phyloP scores from a whole-genome alignment of 2,329 filamentous ascomycete genomes.

The Neopestalotiopsis sp. region DNA sequence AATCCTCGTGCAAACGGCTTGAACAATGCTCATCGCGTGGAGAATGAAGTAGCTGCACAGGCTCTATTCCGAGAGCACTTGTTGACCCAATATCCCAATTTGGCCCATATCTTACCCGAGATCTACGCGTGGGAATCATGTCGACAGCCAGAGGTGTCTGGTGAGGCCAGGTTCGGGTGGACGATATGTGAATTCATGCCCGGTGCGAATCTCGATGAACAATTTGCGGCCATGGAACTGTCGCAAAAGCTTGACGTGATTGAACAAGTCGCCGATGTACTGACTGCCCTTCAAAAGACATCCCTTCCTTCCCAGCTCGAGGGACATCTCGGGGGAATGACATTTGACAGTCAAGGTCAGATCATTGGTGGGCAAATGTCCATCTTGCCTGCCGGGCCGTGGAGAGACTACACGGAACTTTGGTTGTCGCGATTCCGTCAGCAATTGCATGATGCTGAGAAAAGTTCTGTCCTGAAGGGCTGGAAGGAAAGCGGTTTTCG shows the following conservation, averaged over 20 bases:
- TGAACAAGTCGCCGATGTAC: conserved; percentile 28
- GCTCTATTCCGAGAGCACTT: conserved; percentile 27
- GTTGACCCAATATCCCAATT: not conserved
- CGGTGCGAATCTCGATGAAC: conserved; percentile 28
- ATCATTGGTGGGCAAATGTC: conserved; percentile 27
- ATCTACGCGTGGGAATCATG: conserved; percentile 27
- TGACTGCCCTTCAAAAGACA: conserved; percentile 26
- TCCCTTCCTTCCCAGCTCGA: conserved; percentile 24
- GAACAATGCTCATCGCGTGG: conserved; percentile 32
- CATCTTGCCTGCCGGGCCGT: conserved; percentile 19
- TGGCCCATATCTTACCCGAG: conserved; percentile 26
- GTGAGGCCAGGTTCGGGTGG: conserved; percentile 28
- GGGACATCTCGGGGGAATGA: conserved; percentile 28
- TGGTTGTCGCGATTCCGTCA: conserved; percentile 15
- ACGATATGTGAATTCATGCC: conserved; percentile 30
- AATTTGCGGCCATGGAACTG: conserved; percentile 23
- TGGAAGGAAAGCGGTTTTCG: conserved; percentile 18
- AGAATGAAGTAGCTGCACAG: conserved; percentile 34
- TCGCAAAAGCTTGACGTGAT: conserved; percentile 24
- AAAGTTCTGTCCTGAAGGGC: conserved; percentile 18
- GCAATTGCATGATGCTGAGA: conserved; percentile 20
- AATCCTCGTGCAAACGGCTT: conserved; percentile 29
- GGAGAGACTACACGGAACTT: conserved; percentile 15
- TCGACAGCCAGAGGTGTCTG: not conserved
- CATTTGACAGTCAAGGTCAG: conserved; percentile 22